phyloP scores from a whole-genome alignment of 23 red algal genomes.

The Gracilaria domingensis region DNA sequence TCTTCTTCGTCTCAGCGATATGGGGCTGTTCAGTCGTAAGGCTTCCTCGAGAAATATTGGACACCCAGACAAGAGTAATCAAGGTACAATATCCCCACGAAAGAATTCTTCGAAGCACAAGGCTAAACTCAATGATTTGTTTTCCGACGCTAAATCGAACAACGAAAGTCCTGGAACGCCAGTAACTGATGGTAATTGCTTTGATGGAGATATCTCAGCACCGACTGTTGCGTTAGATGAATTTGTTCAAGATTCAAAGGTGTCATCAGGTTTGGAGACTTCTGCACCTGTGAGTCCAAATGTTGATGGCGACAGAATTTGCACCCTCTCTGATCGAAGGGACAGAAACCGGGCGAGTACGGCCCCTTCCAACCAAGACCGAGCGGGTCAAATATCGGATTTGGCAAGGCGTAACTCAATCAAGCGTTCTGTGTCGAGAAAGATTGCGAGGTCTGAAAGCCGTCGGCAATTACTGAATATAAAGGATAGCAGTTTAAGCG shows the following conservation, averaged over 20 bases:
- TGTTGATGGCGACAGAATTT: background rate
- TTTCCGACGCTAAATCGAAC: constrained; percentile 7
- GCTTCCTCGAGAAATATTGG: constrained; percentile 3
- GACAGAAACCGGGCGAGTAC: constrained; percentile 9
- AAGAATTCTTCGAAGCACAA: background rate
- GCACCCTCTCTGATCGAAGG: background rate
- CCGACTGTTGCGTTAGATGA: constrained; percentile 43
- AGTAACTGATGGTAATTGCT: background rate
- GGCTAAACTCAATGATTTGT: constrained; percentile 25
- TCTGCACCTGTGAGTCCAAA: background rate
- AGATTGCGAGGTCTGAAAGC: constrained; percentile 68
- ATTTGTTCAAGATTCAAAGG: constrained; percentile 26
- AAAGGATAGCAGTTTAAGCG: constrained; percentile 23
- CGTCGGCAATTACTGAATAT: constrained; percentile 43
- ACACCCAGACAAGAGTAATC: background rate
- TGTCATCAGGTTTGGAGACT: background rate
- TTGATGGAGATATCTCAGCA: background rate
- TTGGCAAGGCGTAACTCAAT: constrained; percentile 47
- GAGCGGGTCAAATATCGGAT: constrained; percentile 14
- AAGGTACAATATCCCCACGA: background rate
- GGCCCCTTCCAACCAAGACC: constrained; percentile 23
- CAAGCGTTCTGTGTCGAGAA: constrained; percentile 63
- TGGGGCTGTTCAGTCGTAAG: constrained; percentile 12
- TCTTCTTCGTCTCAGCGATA: background rate
- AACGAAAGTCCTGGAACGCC: constrained; percentile 26